phyloP scores from a whole-genome alignment of 2,329 filamentous ascomycete species.

The Aureobasidium mangrovei region DNA sequence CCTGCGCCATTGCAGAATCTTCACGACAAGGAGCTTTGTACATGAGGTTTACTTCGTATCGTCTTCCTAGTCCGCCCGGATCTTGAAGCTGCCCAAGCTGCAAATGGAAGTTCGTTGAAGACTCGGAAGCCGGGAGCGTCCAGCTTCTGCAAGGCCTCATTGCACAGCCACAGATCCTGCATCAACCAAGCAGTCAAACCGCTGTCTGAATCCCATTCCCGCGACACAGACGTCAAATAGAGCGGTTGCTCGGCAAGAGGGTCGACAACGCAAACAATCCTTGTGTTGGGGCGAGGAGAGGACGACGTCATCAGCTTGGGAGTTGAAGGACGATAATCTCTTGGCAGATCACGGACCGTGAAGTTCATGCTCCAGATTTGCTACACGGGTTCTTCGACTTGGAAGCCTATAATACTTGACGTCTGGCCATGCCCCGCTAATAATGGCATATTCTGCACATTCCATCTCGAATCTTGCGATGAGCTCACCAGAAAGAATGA shows the following conservation, averaged over 20 bases:
- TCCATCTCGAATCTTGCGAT: too few relatives aligned
- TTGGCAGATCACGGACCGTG: conserved; percentile 3
- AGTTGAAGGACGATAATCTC: background rate
- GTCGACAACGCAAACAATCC: conserved; percentile 2
- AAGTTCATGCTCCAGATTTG: background rate
- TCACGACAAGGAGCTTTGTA: background rate
- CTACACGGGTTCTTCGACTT: background rate
- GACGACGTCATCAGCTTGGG: background rate
- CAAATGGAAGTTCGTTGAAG: background rate
- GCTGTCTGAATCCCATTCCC: background rate
- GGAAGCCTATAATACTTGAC: background rate
- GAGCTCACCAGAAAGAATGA: background rate
- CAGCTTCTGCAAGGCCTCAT: background rate
- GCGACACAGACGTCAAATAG: conserved; percentile 2
- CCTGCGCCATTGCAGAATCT: background rate
- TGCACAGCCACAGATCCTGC: conserved; percentile 2
- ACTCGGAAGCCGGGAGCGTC: background rate
- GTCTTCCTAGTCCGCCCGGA: background rate
- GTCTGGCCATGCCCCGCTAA: too few relatives aligned
- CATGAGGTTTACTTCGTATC: background rate
- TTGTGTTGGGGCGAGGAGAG: conserved; percentile 5
- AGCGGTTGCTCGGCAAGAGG: conserved; percentile 10
- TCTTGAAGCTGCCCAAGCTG: background rate
- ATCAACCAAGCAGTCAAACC: background rate
- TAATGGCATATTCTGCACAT: too few relatives aligned